These are phyloP conservation scores for Dinochytrium kinnereticum DNA, from an alignment of 371 early-diverging fungal genomes.

Conservation along the genomic window DNA sequence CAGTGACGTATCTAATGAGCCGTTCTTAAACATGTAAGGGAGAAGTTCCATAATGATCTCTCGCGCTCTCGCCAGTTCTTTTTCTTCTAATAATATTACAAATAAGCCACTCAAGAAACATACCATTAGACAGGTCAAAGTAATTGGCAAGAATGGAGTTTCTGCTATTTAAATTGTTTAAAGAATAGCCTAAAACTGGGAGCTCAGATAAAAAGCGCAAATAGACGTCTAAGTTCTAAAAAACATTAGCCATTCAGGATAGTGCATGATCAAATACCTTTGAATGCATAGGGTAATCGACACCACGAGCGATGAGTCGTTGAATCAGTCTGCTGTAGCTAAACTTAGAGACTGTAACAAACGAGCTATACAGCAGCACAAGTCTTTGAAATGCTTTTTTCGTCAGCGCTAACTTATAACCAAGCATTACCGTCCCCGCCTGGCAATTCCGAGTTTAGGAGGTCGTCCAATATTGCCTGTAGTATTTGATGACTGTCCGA, in stretches of 20 bases:
- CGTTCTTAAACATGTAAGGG: conserved; percentile 10
- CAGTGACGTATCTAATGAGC: not conserved
- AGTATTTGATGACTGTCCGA: not conserved
- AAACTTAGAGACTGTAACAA: not conserved
- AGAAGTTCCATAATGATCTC: not conserved
- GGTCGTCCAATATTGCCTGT: not conserved
- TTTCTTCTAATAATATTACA: not conserved
- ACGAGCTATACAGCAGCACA: not conserved
- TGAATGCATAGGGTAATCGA: not conserved
- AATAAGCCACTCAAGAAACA: not conserved
- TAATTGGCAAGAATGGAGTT: not conserved
- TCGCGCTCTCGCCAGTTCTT: not conserved
- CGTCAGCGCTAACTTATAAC: not conserved
- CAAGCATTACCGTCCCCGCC: not conserved
- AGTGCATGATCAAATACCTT: not conserved
- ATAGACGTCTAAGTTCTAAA: not conserved
- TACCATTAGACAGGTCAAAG: not conserved
- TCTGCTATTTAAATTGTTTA: not conserved
- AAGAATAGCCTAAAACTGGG: not conserved
- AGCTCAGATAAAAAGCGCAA: not conserved
- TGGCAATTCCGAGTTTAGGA: not conserved
- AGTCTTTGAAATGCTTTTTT: not conserved
- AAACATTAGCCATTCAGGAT: not conserved
- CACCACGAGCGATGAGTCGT: not conserved
- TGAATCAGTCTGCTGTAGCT: not conserved